Percentiles rank a stretch among this genome's conserved stretches.
Evolutionary conservation across 1,284 basidiomycete genomes (phyloP).

Genomic region (Naganishia sp.): DNA sequence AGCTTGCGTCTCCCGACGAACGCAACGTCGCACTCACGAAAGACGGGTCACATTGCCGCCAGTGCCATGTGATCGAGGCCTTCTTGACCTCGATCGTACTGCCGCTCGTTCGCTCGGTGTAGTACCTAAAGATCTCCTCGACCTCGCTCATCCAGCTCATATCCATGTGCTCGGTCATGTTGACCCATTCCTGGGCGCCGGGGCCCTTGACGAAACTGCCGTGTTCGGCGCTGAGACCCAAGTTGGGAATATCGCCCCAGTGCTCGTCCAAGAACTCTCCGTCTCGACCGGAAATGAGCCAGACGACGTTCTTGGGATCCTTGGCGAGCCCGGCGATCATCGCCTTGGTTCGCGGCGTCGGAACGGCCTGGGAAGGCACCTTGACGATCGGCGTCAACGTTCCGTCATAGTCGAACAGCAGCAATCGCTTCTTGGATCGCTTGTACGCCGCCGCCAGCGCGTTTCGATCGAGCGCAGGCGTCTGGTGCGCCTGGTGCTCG

Average conservation of each 20-base stretch:
- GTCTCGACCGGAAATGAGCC: conserved; percentile 97
- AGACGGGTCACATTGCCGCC: conserved; percentile 87
- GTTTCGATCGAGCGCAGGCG: conserved; percentile 75
- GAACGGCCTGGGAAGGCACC: conserved; percentile 82
- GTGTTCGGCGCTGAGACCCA: conserved; percentile 95
- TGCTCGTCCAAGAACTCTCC: conserved; percentile 87
- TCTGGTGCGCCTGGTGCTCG: conserved; percentile 80
- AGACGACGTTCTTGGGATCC: conserved; percentile 87
- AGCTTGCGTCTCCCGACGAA: conserved; percentile 30
- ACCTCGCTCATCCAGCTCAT: conserved; percentile 99
- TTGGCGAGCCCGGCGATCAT: conserved; percentile 71
- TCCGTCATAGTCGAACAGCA: conserved; percentile 97
- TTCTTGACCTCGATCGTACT: conserved; percentile 95
- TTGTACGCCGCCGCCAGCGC: conserved; percentile 68
- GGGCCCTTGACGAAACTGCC: conserved; percentile 87
- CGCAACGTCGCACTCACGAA: conserved; percentile 60
- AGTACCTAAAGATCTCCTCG: conserved; percentile 92
- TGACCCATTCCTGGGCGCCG: conserved; percentile 69
- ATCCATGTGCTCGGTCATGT: conserved; percentile 86
- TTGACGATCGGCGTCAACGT: conserved; percentile 97
- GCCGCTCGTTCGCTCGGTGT: conserved; percentile 94
- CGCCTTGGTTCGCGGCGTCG: conserved; percentile 71
- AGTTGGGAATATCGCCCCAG: conserved; percentile 75
- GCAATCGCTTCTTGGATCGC: conserved; percentile 75
- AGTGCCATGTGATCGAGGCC: conserved; percentile 97